Evolutionary conservation across 805 yeast species (phyloP).

Genomic region (Saccharomyces cerevisiae): DNA sequence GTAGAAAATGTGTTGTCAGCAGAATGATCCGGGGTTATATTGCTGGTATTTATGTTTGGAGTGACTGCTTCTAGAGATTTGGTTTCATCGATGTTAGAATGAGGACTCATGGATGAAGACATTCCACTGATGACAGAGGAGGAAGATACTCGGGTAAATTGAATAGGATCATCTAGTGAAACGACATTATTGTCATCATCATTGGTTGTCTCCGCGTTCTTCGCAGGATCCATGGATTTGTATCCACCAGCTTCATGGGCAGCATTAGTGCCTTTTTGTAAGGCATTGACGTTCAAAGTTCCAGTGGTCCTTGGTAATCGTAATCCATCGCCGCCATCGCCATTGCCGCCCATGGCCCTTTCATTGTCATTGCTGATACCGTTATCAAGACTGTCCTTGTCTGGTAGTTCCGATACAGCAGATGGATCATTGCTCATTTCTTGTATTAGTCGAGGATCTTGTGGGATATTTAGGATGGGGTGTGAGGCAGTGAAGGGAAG

Average conservation of each 20-base stretch:
- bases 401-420: not conserved
- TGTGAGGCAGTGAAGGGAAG: not conserved
- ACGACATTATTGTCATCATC: slow-evolving; percentile 13
- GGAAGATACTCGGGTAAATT: slow-evolving; percentile 36
- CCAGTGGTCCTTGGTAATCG: slow-evolving; percentile 40
- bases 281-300: slow-evolving; percentile 39
- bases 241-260: slow-evolving; percentile 8
- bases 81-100: not conserved
- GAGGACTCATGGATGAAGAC: slow-evolving; percentile 13
- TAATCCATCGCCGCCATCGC: not conserved
- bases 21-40: slow-evolving; percentile 1
- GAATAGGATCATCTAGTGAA: slow-evolving; percentile 35
- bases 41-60: slow-evolving; percentile 4
- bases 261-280: slow-evolving; percentile 17
- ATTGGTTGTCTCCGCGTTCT: not conserved
- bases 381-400: not conserved
- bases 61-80: slow-evolving; percentile 2
- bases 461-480: not conserved
- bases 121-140: slow-evolving; percentile 24
- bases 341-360: not conserved
- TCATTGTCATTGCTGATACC: not conserved
- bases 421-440: not conserved
- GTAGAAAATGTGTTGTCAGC: slow-evolving; percentile 19
- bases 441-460: not conserved
- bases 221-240: slow-evolving; percentile 42